phyloP scores from a whole-genome alignment of 495 filamentous ascomycete genomes.

The Daldinia concentrica region DNA sequence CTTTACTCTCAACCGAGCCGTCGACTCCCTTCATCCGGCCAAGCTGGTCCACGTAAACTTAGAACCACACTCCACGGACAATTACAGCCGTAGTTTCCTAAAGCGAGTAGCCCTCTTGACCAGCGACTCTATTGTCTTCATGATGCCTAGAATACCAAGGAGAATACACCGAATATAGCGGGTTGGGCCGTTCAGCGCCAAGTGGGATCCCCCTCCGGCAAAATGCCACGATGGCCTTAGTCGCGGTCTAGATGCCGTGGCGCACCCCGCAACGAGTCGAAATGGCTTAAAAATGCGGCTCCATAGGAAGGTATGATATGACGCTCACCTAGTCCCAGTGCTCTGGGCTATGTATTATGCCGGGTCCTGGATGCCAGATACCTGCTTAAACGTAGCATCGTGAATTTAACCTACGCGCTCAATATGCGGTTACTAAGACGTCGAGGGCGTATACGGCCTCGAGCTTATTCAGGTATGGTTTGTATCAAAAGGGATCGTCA shows the following conservation, averaged over 20 bases:
- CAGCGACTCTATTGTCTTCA: background rate
- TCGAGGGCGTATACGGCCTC: background rate
- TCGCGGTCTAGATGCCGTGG: conserved; percentile 10
- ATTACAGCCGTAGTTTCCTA: background rate
- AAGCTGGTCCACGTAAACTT: background rate
- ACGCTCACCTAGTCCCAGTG: background rate
- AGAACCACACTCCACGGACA: background rate
- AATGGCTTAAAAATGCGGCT: background rate
- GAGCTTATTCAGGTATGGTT: background rate
- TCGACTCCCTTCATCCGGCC: background rate
- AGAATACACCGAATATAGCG: background rate
- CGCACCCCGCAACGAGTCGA: background rate
- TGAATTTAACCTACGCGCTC: conserved; percentile 13
- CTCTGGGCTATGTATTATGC: background rate
- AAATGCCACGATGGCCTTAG: conserved; percentile 13
- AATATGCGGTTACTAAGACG: background rate
- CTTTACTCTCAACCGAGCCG: background rate
- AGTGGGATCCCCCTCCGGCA: conserved; percentile 10
- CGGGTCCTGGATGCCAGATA: background rate
- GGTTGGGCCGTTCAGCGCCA: conserved; percentile 13
- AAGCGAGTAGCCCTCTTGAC: background rate
- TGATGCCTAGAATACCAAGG: conserved; percentile 13
- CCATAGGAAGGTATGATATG: conserved; percentile 2
- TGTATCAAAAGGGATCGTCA: background rate
- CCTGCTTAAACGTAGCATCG: conserved; percentile 7